A percentile compares a stretch with the other conserved stretches of the same genome.
These are phyloP conservation scores for Psilocybe cubensis DNA, from an alignment of 768 basidiomycete genomes.

Conservation along the genomic window DNA sequence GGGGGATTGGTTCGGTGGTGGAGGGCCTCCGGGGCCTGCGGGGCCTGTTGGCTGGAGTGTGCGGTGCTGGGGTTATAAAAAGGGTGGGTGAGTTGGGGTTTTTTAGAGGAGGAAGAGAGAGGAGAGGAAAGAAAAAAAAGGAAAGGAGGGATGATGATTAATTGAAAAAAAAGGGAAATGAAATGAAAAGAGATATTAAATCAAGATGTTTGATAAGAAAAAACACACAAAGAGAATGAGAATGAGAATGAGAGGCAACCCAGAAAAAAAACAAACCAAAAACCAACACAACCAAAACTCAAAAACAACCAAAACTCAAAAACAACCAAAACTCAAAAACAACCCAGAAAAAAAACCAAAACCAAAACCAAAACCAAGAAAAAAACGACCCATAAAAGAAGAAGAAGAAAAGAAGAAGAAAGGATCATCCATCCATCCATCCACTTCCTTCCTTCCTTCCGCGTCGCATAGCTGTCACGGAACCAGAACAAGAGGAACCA, in stretches of 20 bases:
- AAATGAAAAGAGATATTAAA: background rate
- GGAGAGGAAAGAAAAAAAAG: background rate
- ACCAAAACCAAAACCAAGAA: no score
- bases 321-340: no score
- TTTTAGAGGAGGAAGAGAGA: background rate
- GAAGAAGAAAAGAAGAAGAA: no score
- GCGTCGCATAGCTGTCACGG: no score
- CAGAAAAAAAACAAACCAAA: background rate
- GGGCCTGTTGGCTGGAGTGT: constrained; percentile 15
- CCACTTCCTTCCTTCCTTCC: no score
- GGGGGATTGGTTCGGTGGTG: background rate
- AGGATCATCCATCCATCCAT: no score
- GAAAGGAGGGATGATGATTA: background rate
- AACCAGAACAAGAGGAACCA: no score
- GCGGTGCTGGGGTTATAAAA: constrained; percentile 8
- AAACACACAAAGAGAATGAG: background rate
- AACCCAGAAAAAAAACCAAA: no score
- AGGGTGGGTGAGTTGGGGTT: background rate
- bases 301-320: no score
- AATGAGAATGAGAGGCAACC: background rate
- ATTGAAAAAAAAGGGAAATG: background rate
- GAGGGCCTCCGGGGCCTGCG: constrained; percentile 5
- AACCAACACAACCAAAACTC: background rate
- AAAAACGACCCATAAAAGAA: no score
- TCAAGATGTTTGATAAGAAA: background rate